These are phyloP conservation scores for Aureobasidium sp. DNA, from an alignment of 2,329 filamentous ascomycete genomes.

Conservation along the genomic window DNA sequence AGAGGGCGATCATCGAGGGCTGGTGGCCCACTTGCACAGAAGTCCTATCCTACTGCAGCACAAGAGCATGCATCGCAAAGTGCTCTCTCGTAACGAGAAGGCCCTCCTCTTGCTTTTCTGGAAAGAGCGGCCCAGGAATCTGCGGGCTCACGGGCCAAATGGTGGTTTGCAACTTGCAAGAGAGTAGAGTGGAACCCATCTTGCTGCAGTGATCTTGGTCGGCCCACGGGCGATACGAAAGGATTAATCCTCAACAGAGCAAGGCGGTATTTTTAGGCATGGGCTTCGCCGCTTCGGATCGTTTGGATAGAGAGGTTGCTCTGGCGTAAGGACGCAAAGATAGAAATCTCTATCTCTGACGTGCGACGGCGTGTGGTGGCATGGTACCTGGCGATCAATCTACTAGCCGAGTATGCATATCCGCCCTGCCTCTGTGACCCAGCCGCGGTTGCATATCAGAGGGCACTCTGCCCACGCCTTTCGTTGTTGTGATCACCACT, in stretches of 20 bases:
- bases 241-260: background rate
- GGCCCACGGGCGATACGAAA: background rate
- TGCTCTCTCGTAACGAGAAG: constrained; percentile 1
- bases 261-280: background rate
- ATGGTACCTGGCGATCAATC: constrained; percentile 9
- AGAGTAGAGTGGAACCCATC: background rate
- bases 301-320: background rate
- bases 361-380: background rate
- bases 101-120: background rate
- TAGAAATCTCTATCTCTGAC: constrained; percentile 5
- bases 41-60: background rate
- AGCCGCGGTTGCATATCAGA: background rate
- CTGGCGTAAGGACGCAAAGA: background rate
- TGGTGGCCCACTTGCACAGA: background rate
- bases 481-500: background rate
- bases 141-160: constrained; percentile 4
- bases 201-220: background rate
- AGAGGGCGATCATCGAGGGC: background rate
- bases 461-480: background rate
- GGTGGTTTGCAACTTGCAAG: background rate
- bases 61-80: background rate
- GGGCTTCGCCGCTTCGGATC: background rate
- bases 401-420: background rate
- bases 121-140: background rate
- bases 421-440: background rate